Conservation (phyloP, 2,329 filamentous ascomycete species). For the Colletotrichum aenigma region DNA sequence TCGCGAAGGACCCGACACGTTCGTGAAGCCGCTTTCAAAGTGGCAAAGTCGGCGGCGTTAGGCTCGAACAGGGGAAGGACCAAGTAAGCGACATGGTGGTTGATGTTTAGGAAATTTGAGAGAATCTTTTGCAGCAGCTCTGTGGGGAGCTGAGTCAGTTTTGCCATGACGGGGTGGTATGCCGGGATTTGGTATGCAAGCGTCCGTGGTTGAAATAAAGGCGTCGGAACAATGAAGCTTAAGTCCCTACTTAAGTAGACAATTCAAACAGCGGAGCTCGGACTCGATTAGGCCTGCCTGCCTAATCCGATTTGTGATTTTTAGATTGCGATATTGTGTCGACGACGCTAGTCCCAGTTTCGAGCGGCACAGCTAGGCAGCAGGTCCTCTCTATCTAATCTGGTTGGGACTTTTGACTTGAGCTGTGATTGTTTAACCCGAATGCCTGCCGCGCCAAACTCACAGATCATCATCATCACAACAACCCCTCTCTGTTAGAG, state of each 20-base stretch:
- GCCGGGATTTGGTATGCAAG: too few relatives aligned
- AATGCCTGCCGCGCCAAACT: neutral
- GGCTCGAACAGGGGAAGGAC: neutral
- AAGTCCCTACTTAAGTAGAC: too few relatives aligned
- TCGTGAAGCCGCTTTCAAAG: neutral
- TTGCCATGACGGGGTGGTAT: too few relatives aligned
- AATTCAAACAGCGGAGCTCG: neutral
- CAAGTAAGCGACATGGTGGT: neutral
- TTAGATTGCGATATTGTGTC: neutral
- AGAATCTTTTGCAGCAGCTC: neutral
- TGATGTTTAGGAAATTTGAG: neutral
- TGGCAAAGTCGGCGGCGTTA: neutral
- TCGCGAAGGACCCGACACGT: neutral
- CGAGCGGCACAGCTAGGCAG: neutral
- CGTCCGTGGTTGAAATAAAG: neutral
- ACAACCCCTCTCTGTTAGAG: neutral
- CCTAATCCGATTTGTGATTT: neutral
- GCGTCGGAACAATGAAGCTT: neutral
- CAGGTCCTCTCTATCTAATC: neutral
- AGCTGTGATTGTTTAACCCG: neutral
- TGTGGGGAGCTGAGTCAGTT: neutral
- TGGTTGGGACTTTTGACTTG: neutral
- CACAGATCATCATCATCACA: neutral
- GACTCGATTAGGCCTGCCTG: neutral
- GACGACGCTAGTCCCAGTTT: neutral